Conservation (phyloP, 148 eudicot species). For the Chenopodium album region DNA sequence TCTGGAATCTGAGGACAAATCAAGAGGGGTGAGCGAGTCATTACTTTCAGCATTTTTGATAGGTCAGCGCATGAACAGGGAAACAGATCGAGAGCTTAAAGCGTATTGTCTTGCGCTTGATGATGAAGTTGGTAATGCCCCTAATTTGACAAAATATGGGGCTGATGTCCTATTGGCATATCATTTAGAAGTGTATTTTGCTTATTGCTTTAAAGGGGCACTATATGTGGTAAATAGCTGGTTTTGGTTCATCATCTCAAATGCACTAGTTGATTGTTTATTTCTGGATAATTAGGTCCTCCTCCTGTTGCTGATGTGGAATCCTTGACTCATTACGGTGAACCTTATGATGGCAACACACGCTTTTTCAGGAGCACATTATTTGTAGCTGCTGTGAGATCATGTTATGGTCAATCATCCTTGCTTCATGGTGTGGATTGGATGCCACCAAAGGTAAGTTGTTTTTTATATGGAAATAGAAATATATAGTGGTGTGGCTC, state of each 20-base stretch:
- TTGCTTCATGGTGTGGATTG: conserved; percentile 97
- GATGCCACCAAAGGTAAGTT: conserved; percentile 98
- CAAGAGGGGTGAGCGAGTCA: conserved; percentile 69
- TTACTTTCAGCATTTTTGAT: conserved; percentile 91
- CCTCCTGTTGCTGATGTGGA: conserved; percentile 82
- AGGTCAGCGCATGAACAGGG: conserved; percentile 97
- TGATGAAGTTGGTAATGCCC: conserved; percentile 74
- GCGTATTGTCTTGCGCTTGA: conserved; percentile 99
- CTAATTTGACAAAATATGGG: conserved; percentile 22
- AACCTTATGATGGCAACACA: conserved; percentile 98
- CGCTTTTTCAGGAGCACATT: conserved; percentile 95
- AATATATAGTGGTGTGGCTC: neutral
- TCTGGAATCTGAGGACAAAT: conserved; percentile 35
- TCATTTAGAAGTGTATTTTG: conserved; percentile 3
- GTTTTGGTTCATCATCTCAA: neutral
- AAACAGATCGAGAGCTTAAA: conserved; percentile 95
- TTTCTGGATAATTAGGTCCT: conserved; percentile 49
- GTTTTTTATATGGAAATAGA: neutral
- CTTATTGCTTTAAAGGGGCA: conserved; percentile 11
- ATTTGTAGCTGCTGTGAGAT: conserved; percentile 96
- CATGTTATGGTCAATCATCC: conserved; percentile 92
- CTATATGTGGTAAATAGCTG: neutral
- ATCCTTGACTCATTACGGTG: conserved; percentile 95
- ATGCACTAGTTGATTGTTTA: neutral
- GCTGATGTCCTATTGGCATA: conserved; percentile 17